These are phyloP conservation scores for Shiraia sp. DNA, from an alignment of 2,329 filamentous ascomycete species.

Conservation along the genomic window DNA sequence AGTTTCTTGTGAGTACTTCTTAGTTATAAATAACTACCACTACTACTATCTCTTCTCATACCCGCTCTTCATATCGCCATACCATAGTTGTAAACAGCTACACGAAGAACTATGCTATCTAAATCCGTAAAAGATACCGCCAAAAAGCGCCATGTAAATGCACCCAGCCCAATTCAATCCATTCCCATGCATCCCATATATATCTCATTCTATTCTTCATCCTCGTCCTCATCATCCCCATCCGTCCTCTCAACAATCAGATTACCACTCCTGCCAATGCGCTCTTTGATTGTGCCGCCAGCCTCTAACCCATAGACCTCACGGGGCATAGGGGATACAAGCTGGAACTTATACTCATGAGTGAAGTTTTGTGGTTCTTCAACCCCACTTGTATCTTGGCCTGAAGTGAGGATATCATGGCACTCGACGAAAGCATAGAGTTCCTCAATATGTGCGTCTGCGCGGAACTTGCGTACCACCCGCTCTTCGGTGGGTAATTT, in stretches of 20 bases:
- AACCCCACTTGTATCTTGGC: slow-evolving; percentile 36
- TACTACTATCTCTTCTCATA: too few species aligned
- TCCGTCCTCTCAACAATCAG: slow-evolving; percentile 79
- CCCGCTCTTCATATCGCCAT: too few species aligned
- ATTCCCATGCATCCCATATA: too few species aligned
- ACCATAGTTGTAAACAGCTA: too few species aligned
- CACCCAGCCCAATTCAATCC: too few species aligned
- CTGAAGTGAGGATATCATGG: slow-evolving; percentile 64
- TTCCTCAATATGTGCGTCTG: slow-evolving; percentile 76
- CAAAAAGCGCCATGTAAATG: too few species aligned
- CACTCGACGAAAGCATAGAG: slow-evolving; percentile 97
- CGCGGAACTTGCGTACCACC: slow-evolving; percentile 74
- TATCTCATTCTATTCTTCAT: slow-evolving; percentile 21
- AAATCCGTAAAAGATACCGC: too few species aligned
- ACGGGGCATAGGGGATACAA: slow-evolving; percentile 84
- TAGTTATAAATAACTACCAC: too few species aligned
- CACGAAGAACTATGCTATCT: too few species aligned
- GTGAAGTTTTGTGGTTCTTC: slow-evolving; percentile 69
- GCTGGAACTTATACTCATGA: slow-evolving; percentile 81
- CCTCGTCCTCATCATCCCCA: slow-evolving; percentile 59
- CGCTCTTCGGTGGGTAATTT: slow-evolving; percentile 60
- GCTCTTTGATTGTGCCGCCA: slow-evolving; percentile 68
- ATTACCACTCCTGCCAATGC: slow-evolving; percentile 82
- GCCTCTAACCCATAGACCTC: slow-evolving; percentile 74
- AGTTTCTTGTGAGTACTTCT: too few species aligned